Conservation (phyloP, 352 stramenopile species). For the Lagenidium giganteum region DNA sequence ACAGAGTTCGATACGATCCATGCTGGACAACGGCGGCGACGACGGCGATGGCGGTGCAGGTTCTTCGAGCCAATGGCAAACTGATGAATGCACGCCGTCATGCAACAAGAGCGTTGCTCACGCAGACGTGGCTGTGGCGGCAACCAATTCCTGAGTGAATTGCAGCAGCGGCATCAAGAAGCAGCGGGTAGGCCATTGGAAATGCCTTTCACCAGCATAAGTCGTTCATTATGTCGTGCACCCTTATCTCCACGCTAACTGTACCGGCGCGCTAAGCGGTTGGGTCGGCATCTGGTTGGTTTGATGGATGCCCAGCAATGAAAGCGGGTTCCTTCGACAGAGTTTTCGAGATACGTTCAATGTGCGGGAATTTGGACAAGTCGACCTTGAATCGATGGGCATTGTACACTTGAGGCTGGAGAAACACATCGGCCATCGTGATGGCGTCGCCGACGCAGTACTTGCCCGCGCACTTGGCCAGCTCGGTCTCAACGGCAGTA, state of each 20-base stretch:
- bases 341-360: slow-evolving; percentile 63
- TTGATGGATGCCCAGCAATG: slow-evolving; percentile 65
- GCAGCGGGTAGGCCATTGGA: too few relatives aligned
- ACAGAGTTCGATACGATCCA: slow-evolving; percentile 60
- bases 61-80: too few relatives aligned
- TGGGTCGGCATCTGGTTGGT: slow-evolving; percentile 67
- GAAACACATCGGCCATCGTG: slow-evolving; percentile 83
- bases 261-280: too few relatives aligned
- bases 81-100: too few relatives aligned
- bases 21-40: too few relatives aligned
- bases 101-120: too few relatives aligned
- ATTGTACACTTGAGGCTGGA: slow-evolving; percentile 91
- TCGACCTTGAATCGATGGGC: slow-evolving; percentile 81
- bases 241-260: not conserved
- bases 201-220: too few relatives aligned
- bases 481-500: slow-evolving; percentile 53
- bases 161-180: too few relatives aligned
- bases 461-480: slow-evolving; percentile 31
- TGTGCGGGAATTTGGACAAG: slow-evolving; percentile 74
- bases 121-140: too few relatives aligned
- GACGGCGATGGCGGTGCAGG: too few relatives aligned
- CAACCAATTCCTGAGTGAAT: too few relatives aligned
- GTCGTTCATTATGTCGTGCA: too few relatives aligned
- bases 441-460: slow-evolving; percentile 67
- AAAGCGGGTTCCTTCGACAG: slow-evolving; percentile 79